Evolutionary conservation across 805 yeast genomes (phyloP).

Genomic region (Candida sakaeoensis): DNA sequence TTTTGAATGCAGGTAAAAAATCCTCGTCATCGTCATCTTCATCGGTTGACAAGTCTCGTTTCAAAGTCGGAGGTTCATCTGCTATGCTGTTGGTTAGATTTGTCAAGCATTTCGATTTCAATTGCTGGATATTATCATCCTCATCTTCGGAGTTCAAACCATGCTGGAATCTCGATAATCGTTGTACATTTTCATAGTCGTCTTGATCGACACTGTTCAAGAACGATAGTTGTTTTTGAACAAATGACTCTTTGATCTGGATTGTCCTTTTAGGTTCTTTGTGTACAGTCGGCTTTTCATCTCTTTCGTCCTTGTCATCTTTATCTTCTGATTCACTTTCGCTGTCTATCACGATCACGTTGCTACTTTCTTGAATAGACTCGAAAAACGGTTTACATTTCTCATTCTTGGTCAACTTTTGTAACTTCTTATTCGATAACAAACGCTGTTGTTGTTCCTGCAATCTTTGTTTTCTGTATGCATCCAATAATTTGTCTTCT

Average conservation of each 20-base stretch:
- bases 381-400: constrained; percentile 66
- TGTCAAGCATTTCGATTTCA: constrained; percentile 41
- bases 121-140: constrained; percentile 39
- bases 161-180: constrained; percentile 31
- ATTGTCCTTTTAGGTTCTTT: constrained; percentile 28
- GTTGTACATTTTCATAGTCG: constrained; percentile 30
- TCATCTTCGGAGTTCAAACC: constrained; percentile 33
- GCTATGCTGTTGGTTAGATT: constrained; percentile 24
- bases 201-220: constrained; percentile 34
- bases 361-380: constrained; percentile 49
- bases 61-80: constrained; percentile 8
- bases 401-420: constrained; percentile 46
- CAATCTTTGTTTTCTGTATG: constrained; percentile 40
- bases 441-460: constrained; percentile 48
- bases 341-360: constrained; percentile 23
- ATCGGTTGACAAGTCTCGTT: constrained; percentile 17
- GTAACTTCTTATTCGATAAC: constrained; percentile 42
- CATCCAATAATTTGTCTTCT: constrained; percentile 58
- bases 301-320: constrained; percentile 14
- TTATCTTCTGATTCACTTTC: constrained; percentile 24
- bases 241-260: constrained; percentile 50
- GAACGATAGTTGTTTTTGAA: constrained; percentile 54
- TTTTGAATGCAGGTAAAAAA: constrained; percentile 37
- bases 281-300: constrained; percentile 15
- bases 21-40: constrained; percentile 32